These are phyloP conservation scores for Dipteronia dyeriana DNA, from an alignment of 345 rosid genomes.

Conservation along the genomic window DNA sequence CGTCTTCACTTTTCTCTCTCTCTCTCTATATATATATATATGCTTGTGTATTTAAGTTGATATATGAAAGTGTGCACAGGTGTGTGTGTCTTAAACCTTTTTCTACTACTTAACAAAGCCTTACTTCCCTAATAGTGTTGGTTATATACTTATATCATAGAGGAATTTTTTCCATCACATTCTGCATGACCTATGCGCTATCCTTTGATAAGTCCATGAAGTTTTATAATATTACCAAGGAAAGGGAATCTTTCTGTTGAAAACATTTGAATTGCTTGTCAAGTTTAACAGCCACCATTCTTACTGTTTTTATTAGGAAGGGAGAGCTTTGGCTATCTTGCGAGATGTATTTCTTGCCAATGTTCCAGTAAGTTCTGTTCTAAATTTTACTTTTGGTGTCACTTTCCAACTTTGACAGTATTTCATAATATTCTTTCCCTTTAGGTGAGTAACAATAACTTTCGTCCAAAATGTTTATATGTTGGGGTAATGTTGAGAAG, in stretches of 20 bases:
- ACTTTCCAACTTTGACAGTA: slow-evolving; percentile 8
- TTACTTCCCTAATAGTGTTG: background rate
- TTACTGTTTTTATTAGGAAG: slow-evolving; percentile 50
- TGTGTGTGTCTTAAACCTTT: background rate
- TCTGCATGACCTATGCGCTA: background rate
- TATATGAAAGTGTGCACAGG: background rate
- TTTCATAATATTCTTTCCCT: slow-evolving; percentile 24
- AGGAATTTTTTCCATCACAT: background rate
- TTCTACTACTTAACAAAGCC: background rate
- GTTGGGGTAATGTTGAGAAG: slow-evolving; percentile 95
- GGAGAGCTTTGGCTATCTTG: slow-evolving; percentile 59
- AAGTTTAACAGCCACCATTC: slow-evolving; percentile 8
- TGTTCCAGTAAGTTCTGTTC: slow-evolving; percentile 67
- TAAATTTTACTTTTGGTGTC: background rate
- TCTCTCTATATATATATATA: background rate
- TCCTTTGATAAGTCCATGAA: background rate
- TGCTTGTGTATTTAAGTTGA: background rate
- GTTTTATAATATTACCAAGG: slow-evolving; percentile 4
- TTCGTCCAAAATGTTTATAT: slow-evolving; percentile 86
- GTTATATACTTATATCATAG: background rate
- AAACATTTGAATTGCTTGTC: background rate
- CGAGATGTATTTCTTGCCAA: slow-evolving; percentile 84
- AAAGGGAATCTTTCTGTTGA: background rate
- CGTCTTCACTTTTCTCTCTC: background rate
- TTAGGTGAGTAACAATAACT: slow-evolving; percentile 66